Percentiles rank a stretch among this genome's conserved stretches.
phyloP scores from a whole-genome alignment of 306 rosid species.

The Dryas alaskensis region DNA sequence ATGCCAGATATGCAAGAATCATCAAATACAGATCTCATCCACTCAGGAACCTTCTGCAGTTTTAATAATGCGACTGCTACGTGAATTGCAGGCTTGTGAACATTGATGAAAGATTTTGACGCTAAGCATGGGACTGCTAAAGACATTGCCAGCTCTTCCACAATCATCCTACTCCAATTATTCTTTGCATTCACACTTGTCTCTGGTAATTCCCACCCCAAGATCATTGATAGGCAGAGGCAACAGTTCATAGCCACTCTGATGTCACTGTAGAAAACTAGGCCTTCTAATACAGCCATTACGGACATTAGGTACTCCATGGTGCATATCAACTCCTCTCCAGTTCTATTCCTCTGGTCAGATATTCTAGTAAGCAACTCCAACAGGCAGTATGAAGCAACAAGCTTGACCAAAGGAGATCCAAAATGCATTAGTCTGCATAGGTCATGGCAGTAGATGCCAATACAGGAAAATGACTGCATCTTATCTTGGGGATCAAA shows the following conservation, averaged over 20 bases:
- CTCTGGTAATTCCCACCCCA: constrained; percentile 55
- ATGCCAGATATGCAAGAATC: constrained; percentile 67
- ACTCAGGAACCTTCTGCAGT: constrained; percentile 50
- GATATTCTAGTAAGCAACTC: constrained; percentile 67
- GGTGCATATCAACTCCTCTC: constrained; percentile 52
- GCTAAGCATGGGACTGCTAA: constrained; percentile 63
- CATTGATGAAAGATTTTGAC: constrained; percentile 46
- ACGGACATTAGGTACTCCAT: constrained; percentile 54
- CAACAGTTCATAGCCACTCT: constrained; percentile 76
- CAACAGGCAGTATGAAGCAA: constrained; percentile 67
- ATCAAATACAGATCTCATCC: constrained; percentile 68
- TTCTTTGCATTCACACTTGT: constrained; percentile 37
- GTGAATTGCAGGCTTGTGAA: constrained; percentile 56
- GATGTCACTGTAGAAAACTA: constrained; percentile 55
- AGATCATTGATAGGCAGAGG: constrained; percentile 59
- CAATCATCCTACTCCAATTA: constrained; percentile 73
- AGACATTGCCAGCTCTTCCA: constrained; percentile 73
- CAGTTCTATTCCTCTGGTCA: constrained; percentile 47
- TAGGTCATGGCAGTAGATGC: constrained; percentile 71
- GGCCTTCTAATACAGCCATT: constrained; percentile 66
- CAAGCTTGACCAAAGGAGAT: constrained; percentile 57
- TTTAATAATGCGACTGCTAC: constrained; percentile 58
- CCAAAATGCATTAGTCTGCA: constrained; percentile 89
- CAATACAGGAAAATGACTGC: constrained; percentile 47
- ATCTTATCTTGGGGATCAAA: constrained; percentile 43